Evolutionary conservation across 2,329 filamentous ascomycete species (phyloP), one percentile per base, ranked within the genome.

Genomic region (Xylaria sp.): DNA sequence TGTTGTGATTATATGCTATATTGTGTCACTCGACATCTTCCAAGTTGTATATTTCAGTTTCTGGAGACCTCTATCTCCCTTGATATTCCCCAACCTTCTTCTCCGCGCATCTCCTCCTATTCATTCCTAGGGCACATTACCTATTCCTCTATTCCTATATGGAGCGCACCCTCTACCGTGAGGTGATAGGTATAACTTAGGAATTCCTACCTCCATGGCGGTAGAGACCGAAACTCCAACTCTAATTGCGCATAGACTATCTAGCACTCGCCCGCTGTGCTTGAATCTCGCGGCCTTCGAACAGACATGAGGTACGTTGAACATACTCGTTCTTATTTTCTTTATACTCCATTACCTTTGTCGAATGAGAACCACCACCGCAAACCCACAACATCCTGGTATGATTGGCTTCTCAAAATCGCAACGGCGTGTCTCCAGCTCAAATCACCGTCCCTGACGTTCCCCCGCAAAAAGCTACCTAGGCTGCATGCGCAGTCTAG

Each of bases 391-490:
- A 23, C 20, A 7, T 54, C 39, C n/a, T 41, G 49, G 9, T 28
- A 49, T n/a, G 31, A 61, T 64, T 67, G 52, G 36, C 43, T 33
- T 33, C 12, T 46, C 52, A 25, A 5, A 12, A 12, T 25, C 51
- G 20, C 12, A 52, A 28, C 20, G 31, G 48, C 48, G 25, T n/a
- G n/a, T 48, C 48, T 39, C 59, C 39, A 48, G 57, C 36, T 51
- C 49, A 18, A 23, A 54, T 56, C 49, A 33, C 48, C 54, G n/a
- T 49, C 52, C 43, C 49, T 23, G 31, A 56, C 39, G 13, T 48
- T 52, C 28, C 60, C 64, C 64, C 65, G 60, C 64, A 67, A 56
- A 61, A 43, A 66, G 28, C 62, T 59, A 67, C n/a, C n/a, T n/a
- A n/a, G n/a, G 64, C 64, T 62, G 52, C 57, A 55, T 20, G 20